Evolutionary conservation across 2,329 filamentous ascomycete species (phyloP), one percentile per base, ranked within the genome.

Genomic region (Fusarium sp.): DNA sequence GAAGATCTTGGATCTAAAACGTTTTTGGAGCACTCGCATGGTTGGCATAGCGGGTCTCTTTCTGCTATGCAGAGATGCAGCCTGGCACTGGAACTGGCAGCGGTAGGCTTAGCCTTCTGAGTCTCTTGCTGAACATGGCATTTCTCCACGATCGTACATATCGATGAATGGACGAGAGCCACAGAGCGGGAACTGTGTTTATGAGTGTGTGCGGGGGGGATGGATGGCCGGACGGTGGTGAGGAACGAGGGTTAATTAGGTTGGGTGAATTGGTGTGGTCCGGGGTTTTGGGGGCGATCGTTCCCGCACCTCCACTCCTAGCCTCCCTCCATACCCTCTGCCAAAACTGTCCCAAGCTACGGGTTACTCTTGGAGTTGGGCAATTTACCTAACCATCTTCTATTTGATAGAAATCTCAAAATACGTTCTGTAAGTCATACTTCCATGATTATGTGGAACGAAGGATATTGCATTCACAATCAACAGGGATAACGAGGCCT

Each of bases 251-350:
- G 42, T 58, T 52, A 23, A 23, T 23, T 23, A 21, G 52, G 49
- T 60, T 54, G 54, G 55, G 45, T 54, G 60, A 63, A 59, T 64
- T 74, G 74, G 74, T 72, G 70, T 71, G 54, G 69, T 75, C 72
- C 70, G 72, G 74, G 73, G 73, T 75, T 70, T 73, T 66, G 73
- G 73, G 52, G 74, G 69, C 74, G 75, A 77, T 77, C 76, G 74
- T 62, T 77, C 76, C 76, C 76, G 76, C 76, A 77, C 76, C 75
- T 76, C 74, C 74, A 62, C 51, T 30, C 51, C 30, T 53, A 28
- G 25, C n/a, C n/a, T 43, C 19, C 37, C 69, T 65, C 50, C 54
- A 45, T 43, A 67, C 50, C 53, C 49, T 58, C 39, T 43, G 45
- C 28, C 49, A 51, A 43, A 41, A 21, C 23, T 48, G 28, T 34